These are phyloP conservation scores for Phytopythium oedochilum DNA, from an alignment of 352 stramenopile species.

Conservation along the genomic window DNA sequence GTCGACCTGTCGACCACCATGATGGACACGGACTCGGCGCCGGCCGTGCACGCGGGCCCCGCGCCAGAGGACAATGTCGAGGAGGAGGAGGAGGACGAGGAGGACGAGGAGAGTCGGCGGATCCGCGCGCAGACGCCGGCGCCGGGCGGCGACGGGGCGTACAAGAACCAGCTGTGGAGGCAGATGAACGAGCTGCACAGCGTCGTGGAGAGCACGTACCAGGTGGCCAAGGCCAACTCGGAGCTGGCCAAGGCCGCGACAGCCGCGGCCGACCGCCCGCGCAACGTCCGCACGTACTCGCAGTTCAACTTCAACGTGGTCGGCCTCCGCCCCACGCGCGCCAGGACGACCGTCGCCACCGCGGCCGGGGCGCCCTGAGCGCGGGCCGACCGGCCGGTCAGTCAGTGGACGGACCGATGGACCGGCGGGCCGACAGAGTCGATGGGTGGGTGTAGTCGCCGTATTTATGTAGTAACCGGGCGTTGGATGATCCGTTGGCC, in stretches of 20 bases:
- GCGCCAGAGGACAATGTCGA: neutral
- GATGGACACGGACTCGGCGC: neutral
- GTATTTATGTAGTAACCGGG: too few relatives aligned
- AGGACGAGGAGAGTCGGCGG: conserved; percentile 1
- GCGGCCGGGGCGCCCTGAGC: neutral
- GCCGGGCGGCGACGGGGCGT: conserved; percentile 10
- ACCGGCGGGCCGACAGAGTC: too few relatives aligned
- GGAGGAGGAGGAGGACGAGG: neutral
- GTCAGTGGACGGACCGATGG: too few relatives aligned
- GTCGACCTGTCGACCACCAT: neutral
- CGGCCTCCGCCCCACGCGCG: conserved; percentile 29
- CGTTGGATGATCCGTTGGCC: too few relatives aligned
- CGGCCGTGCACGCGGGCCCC: neutral
- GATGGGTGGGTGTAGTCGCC: too few relatives aligned
- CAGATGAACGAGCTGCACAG: conserved; percentile 71
- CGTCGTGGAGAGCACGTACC: conserved; percentile 60
- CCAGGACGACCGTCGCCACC: conserved; percentile 16
- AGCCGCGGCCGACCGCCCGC: conserved; percentile 8
- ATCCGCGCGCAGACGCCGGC: neutral
- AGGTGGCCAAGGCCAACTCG: conserved; percentile 52
- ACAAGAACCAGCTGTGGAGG: conserved; percentile 65
- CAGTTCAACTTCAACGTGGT: conserved; percentile 40
- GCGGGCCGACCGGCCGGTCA: too few relatives aligned
- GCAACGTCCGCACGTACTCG: conserved; percentile 27
- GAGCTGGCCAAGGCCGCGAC: conserved; percentile 25